phyloP scores from a whole-genome alignment of 208 protist genomes.

The Lotmaria passim region DNA sequence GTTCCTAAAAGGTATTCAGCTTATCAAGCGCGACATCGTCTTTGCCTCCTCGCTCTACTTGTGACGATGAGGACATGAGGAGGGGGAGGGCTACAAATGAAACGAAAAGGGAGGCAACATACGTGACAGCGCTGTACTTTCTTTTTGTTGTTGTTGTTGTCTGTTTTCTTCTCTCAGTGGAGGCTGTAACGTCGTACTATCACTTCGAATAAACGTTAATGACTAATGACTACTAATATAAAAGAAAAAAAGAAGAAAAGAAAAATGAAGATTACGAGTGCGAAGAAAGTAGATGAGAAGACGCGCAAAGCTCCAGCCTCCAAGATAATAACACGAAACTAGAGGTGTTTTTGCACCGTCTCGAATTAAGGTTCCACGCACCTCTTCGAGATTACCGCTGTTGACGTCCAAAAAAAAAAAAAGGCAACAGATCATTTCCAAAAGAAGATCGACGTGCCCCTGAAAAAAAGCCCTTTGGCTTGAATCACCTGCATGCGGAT shows the following conservation, averaged over 20 bases:
- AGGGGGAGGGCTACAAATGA: too few relatives aligned
- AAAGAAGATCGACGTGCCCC: too few relatives aligned
- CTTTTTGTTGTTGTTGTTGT: background rate
- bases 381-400: too few relatives aligned
- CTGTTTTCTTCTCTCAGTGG: background rate
- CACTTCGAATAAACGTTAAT: conserved; percentile 10
- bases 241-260: background rate
- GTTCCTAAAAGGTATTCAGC: conserved; percentile 96
- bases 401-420: too few relatives aligned
- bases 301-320: too few relatives aligned
- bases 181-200: background rate
- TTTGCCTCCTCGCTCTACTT: conserved; percentile 99
- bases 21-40: conserved; percentile 99
- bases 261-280: background rate
- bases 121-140: background rate
- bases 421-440: too few relatives aligned
- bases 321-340: too few relatives aligned
- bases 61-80: conserved; percentile 58
- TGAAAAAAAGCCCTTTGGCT: too few relatives aligned
- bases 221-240: background rate
- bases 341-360: too few relatives aligned
- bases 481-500: background rate
- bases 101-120: too few relatives aligned
- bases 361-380: too few relatives aligned
- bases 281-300: too few relatives aligned